phyloP scores from a whole-genome alignment of 1,284 basidiomycete species.

The Somion occarium region DNA sequence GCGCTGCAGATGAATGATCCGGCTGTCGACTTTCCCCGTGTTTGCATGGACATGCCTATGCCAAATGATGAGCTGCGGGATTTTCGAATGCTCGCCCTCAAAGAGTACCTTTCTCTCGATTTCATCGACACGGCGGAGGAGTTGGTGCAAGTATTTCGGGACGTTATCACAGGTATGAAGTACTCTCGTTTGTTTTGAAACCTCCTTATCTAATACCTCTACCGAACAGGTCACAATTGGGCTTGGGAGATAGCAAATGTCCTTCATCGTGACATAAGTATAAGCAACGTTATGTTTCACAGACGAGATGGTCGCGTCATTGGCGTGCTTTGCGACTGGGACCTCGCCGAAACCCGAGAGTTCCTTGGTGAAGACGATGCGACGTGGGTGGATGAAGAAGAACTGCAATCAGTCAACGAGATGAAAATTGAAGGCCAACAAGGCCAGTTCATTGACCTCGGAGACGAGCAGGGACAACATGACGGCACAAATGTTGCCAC shows the following conservation, averaged over 20 bases:
- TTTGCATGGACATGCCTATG: not conserved
- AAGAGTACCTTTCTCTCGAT: not conserved
- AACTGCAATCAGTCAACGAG: not conserved
- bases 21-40: not conserved
- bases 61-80: not conserved
- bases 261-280: slow-evolving; percentile 25
- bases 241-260: slow-evolving; percentile 8
- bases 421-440: not conserved
- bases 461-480: not conserved
- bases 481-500: not conserved
- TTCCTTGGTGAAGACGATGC: not conserved
- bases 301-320: slow-evolving; percentile 3
- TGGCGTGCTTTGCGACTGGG: slow-evolving; percentile 26
- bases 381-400: not conserved
- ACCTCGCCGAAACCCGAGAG: slow-evolving; percentile 11
- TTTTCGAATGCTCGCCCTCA: slow-evolving; percentile 1
- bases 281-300: slow-evolving; percentile 23
- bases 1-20: not conserved
- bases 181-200: not conserved
- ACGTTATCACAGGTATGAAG: slow-evolving; percentile 4
- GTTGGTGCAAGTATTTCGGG: not conserved
- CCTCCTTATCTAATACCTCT: not conserved
- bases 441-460: not conserved
- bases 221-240: slow-evolving; percentile 7
- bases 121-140: not conserved